Percentiles rank a stretch among this genome's conserved stretches.
Conservation (phyloP, 768 basidiomycete genomes). For the Lenzites betulinus region DNA sequence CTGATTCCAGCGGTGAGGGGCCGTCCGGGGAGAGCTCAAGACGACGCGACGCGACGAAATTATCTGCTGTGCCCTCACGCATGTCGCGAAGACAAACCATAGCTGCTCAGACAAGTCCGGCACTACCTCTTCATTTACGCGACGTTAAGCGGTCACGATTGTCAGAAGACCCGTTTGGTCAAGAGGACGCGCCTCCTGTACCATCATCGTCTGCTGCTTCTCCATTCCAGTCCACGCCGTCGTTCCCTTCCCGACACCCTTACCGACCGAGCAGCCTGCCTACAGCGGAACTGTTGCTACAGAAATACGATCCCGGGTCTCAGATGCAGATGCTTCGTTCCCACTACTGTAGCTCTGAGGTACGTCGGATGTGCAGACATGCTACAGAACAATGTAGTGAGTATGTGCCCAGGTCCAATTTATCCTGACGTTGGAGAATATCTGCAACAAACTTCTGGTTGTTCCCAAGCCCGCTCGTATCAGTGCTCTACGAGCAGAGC, state of each 20-base stretch:
- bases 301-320: conserved; percentile 64
- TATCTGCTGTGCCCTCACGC: neutral
- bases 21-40: conserved; percentile 2
- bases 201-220: conserved; percentile 39
- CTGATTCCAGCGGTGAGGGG: conserved; percentile 36
- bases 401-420: conserved; percentile 68
- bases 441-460: conserved; percentile 88
- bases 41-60: neutral
- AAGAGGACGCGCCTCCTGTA: conserved; percentile 46
- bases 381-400: conserved; percentile 5
- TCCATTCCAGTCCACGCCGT: conserved; percentile 74
- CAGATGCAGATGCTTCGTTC: conserved; percentile 77
- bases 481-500: conserved; percentile 93
- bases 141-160: conserved; percentile 53
- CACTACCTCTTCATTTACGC: conserved; percentile 64
- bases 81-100: conserved; percentile 46
- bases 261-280: conserved; percentile 46
- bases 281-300: conserved; percentile 58
- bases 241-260: conserved; percentile 53
- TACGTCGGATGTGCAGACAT: conserved; percentile 34
- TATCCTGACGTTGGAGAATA: conserved; percentile 84
- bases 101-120: conserved; percentile 72
- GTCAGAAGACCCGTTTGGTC: conserved; percentile 76
- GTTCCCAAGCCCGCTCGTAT: conserved; percentile 94
- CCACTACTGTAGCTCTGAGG: conserved; percentile 89